Percentiles rank a stretch among this genome's conserved stretches.
These are phyloP conservation scores for Thalassiosira mediterranea DNA, from an alignment of 352 stramenopile genomes.

Conservation along the genomic window DNA sequence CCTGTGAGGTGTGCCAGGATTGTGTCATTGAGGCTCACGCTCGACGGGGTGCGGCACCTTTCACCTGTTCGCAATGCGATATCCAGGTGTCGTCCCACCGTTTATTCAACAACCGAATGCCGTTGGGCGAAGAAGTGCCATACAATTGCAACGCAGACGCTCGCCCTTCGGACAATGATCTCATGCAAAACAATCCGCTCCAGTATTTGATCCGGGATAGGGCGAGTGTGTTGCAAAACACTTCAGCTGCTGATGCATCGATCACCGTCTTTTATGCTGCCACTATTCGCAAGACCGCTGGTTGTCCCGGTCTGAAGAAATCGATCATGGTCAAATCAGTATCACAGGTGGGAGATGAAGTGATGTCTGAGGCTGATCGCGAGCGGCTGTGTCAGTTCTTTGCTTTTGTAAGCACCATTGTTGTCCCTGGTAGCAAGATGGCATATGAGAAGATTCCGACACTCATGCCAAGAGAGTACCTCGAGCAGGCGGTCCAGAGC, in stretches of 20 bases:
- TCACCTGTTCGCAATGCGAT: not conserved
- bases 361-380: not conserved
- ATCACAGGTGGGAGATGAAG: not conserved
- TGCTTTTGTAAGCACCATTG: not conserved
- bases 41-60: not conserved
- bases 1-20: not conserved
- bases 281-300: not conserved
- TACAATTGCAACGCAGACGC: not conserved
- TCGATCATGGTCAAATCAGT: not conserved
- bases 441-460: not conserved
- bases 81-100: not conserved
- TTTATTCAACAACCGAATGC: not conserved
- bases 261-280: not conserved
- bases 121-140: not conserved
- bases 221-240: not conserved
- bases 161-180: not conserved
- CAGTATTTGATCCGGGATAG: not conserved
- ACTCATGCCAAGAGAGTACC: slow-evolving; percentile 2
- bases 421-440: not conserved
- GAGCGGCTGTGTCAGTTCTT: not conserved
- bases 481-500: slow-evolving; percentile 1
- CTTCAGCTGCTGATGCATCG: not conserved
- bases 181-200: not conserved
- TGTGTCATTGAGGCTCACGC: slow-evolving; percentile 1
- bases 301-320: not conserved